Evolutionary conservation across 2,329 filamentous ascomycete genomes (phyloP), one percentile per base, ranked within the genome.

Genomic region (Pyrenophora graminea): DNA sequence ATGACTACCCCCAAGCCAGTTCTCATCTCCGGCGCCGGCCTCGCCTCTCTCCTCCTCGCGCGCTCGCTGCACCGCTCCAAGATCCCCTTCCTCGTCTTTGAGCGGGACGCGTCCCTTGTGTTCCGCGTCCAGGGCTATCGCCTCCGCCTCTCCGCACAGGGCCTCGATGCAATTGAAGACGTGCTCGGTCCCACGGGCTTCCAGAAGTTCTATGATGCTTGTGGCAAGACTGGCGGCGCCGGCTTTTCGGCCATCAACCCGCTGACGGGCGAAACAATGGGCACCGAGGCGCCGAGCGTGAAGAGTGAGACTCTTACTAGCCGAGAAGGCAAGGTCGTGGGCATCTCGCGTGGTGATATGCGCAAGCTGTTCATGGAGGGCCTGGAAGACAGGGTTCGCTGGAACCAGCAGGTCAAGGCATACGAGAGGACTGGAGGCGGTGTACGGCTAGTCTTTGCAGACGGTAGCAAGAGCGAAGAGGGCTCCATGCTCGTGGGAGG

Each of bases 61-160:
- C 65, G 62, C 30, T 66, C 63, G 19, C 59, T 72, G 17, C 61
- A 52, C 36, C 62, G 61, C 40, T 59, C 62, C 39, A 57, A 55
- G 25, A 71, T 72, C 21, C 69, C 70, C 6, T 73, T 69, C 45
- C 54, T 65, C 34, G 56, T 73, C 44, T 73, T 65, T 54, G 70
- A 73, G 48, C 72, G 77, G 13, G 79, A 81, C 55, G 68, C 70
- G n/a, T 76, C 72, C 2, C 68, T 79, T n/a, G 65, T 75, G 1
- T 85, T 83, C 59, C 83, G 85, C 38, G 83, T 80, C 0, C 85
- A 87, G 63, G 85, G 85, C 0, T 87, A 87, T 68, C 73, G 84
- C 2, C 73, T 86, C 6, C 80, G 84, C 10, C 76, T 87, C 2
- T 85, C 82, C 0, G 45, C 67, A 0, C 77, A 84, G 58, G 83